Percentiles rank a stretch among this genome's conserved stretches.
Conservation (phyloP, 192 early-diverging fungal species). For the Haplosporangium gracile region DNA sequence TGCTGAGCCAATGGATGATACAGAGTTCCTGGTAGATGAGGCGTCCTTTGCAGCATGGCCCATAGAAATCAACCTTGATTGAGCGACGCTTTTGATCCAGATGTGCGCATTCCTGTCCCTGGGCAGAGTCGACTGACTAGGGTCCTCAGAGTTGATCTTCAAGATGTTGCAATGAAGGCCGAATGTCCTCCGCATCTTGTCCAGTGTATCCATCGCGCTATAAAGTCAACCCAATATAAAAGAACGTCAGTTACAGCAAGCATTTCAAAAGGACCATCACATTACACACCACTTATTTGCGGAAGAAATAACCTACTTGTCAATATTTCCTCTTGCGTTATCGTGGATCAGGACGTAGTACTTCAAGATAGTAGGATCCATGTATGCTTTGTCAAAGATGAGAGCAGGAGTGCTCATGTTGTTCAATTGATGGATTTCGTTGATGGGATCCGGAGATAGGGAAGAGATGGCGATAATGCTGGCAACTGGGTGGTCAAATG, state of each 20-base stretch:
- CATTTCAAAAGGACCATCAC: neutral
- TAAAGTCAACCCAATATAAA: neutral
- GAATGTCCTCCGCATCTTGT: slow-evolving; percentile 76
- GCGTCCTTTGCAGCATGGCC: slow-evolving; percentile 37
- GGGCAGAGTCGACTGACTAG: slow-evolving; percentile 12
- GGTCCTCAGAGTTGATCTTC: slow-evolving; percentile 69
- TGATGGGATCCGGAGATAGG: slow-evolving; percentile 81
- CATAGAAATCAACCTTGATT: slow-evolving; percentile 37
- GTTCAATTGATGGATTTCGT: slow-evolving; percentile 71
- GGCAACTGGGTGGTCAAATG: slow-evolving; percentile 95
- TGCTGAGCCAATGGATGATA: slow-evolving; percentile 33
- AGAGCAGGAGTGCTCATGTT: slow-evolving; percentile 63
- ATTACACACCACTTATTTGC: neutral
- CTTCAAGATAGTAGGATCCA: slow-evolving; percentile 85
- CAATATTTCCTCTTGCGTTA: slow-evolving; percentile 63
- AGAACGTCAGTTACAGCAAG: neutral
- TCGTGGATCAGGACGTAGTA: slow-evolving; percentile 93
- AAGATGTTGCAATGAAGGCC: slow-evolving; percentile 72
- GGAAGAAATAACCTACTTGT: slow-evolving; percentile 58
- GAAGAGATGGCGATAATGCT: slow-evolving; percentile 79
- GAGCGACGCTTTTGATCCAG: slow-evolving; percentile 61
- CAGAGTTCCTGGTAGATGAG: slow-evolving; percentile 13
- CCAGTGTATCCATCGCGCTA: slow-evolving; percentile 72
- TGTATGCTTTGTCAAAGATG: slow-evolving; percentile 76
- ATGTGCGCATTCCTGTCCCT: slow-evolving; percentile 53